Conservation (phyloP, 2,329 filamentous ascomycete species). For the Pleoardoris graminearum region DNA sequence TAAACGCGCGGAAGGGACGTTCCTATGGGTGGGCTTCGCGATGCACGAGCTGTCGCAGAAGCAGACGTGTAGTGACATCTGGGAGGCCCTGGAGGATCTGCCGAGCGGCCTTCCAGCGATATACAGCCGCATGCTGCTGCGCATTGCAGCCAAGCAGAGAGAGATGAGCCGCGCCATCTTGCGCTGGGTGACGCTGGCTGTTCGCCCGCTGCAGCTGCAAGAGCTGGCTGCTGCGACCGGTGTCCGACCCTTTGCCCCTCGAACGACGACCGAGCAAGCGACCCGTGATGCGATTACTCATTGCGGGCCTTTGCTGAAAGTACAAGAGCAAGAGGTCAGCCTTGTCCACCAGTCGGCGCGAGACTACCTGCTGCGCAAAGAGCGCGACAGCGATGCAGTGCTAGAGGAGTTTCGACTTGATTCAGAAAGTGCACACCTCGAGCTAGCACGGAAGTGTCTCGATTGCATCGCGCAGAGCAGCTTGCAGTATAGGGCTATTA, state of each 20-base stretch:
- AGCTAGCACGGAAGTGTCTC: constrained; percentile 10
- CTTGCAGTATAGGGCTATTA: neutral
- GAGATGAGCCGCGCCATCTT: constrained; percentile 24
- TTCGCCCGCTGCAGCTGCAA: constrained; percentile 28
- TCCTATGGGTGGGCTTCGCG: constrained; percentile 39
- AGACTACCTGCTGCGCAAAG: constrained; percentile 30
- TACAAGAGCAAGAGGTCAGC: constrained; percentile 24
- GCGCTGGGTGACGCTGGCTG: constrained; percentile 31
- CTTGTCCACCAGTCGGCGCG: constrained; percentile 37
- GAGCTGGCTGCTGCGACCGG: constrained; percentile 26
- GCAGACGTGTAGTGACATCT: constrained; percentile 11
- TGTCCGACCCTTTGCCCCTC: neutral
- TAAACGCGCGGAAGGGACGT: constrained; percentile 34
- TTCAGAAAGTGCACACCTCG: constrained; percentile 4
- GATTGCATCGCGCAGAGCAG: too few relatives aligned
- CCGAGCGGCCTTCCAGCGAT: constrained; percentile 31
- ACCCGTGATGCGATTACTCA: constrained; percentile 17
- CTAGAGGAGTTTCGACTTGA: constrained; percentile 13
- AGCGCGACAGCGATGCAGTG: constrained; percentile 1
- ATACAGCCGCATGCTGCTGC: constrained; percentile 34
- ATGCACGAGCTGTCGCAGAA: constrained; percentile 20
- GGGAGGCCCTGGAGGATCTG: constrained; percentile 17
- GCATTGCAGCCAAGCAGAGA: constrained; percentile 20
- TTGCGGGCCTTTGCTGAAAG: constrained; percentile 24
- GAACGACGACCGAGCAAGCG: constrained; percentile 5